Evolutionary conservation across 2,329 filamentous ascomycete species (phyloP).

Genomic region (Xylariales sp.): DNA sequence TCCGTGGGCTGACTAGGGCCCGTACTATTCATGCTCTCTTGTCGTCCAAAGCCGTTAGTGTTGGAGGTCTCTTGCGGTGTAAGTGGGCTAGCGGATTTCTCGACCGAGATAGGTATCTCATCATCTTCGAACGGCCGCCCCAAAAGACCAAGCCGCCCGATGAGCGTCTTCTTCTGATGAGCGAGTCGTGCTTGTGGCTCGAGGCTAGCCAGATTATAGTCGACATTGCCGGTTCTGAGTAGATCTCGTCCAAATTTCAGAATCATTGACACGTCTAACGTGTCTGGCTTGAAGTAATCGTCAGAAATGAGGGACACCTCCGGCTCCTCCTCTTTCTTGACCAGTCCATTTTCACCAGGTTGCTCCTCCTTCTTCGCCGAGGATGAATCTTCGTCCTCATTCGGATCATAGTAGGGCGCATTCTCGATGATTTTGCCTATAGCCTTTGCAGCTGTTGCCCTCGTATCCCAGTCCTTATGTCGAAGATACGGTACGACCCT

Average conservation of each 20-base stretch:
- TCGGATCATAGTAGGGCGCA: slow-evolving; percentile 83
- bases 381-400: slow-evolving; percentile 60
- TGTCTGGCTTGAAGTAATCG: slow-evolving; percentile 65
- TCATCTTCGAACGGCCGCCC: slow-evolving; percentile 85
- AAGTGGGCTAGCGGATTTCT: slow-evolving; percentile 45
- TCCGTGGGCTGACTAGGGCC: slow-evolving; percentile 44
- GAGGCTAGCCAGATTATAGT: slow-evolving; percentile 76
- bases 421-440: slow-evolving; percentile 92
- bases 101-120: slow-evolving; percentile 61
- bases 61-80: slow-evolving; percentile 37
- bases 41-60: slow-evolving; percentile 28
- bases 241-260: slow-evolving; percentile 80
- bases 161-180: slow-evolving; percentile 85
- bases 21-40: slow-evolving; percentile 30
- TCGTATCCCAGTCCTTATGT: slow-evolving; percentile 95
- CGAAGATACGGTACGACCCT: slow-evolving; percentile 92
- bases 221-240: slow-evolving; percentile 78
- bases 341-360: slow-evolving; percentile 33
- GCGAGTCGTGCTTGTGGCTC: slow-evolving; percentile 76
- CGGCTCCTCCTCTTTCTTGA: slow-evolving; percentile 61
- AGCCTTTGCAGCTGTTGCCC: slow-evolving; percentile 87
- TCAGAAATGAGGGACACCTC: slow-evolving; percentile 44
- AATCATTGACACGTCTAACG: slow-evolving; percentile 73
- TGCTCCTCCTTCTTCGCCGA: slow-evolving; percentile 39
- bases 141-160: slow-evolving; percentile 74